Evolutionary conservation across 2,329 filamentous ascomycete species (phyloP), one percentile per base, ranked within the genome.

Genomic region (Xylariaceae sp.): DNA sequence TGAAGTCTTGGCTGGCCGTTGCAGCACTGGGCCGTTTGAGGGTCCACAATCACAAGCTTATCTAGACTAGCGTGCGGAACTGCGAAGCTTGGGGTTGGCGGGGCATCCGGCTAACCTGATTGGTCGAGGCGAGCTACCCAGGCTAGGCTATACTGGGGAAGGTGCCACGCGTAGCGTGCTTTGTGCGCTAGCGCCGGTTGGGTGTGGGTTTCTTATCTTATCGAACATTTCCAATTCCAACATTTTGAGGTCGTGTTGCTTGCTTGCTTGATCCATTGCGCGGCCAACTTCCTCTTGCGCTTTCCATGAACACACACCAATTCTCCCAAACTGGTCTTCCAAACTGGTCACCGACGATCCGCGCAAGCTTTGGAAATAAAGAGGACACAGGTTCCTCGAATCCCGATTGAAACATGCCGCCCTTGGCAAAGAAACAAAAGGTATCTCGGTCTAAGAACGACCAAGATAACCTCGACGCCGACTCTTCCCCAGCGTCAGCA

Each of bases 341-440:
- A 37, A 34, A 5, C 35, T 37, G 6, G 9, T 3, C 3, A 50
- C 34, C 3, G 39, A 19, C 19, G 19, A 19, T 30, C 7, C n/a
- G 30, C 26, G 9, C 31, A 41, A 29, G 9, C 11, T 41, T 35
- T 3, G 3, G 39, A 53, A 5, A 19, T 35, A 2, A 30, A 37
- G 29, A 19, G 29, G 19, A 19, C 39, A 3, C 12, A 5, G 32
- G 9, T 4, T 29, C 27, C 12, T 19, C 4, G 29, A 47, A 46
- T 35, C 6, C 30, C 11, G 19, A 30, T 12, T n/a, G 29, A 12
- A 35, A 4, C 19, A 57, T 57, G 57, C 48, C 54, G 39, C 54
- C 57, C 30, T 44, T 32, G 19, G 47, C 64, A 29, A 78, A 78
- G 58, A 68, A 75, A 55, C 70, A 72, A 65, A 78, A 75, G 67